Conservation (phyloP, 1,284 basidiomycete genomes). For the Anthracocystis panici-leucophaei region DNA sequence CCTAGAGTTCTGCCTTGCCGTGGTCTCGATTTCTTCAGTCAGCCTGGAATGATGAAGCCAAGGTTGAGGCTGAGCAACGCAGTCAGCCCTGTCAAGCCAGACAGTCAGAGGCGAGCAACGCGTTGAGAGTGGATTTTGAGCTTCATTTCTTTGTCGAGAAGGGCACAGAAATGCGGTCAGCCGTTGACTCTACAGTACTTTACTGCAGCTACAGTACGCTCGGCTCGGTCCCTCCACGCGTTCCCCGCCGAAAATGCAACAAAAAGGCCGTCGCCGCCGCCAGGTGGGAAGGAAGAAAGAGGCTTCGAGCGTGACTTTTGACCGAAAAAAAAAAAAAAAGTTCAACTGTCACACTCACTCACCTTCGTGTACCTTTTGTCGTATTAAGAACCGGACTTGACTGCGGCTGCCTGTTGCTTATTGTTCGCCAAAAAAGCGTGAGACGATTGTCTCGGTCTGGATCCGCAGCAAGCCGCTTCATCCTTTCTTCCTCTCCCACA, state of each 20-base stretch:
- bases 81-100: too few species aligned
- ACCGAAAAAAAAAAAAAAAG: background rate
- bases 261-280: background rate
- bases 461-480: slow-evolving; percentile 1
- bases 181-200: background rate
- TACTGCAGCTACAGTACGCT: background rate
- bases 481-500: slow-evolving; percentile 1
- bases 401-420: background rate
- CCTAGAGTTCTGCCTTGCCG: too few species aligned
- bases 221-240: slow-evolving; percentile 8
- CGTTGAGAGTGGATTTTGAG: slow-evolving; percentile 2
- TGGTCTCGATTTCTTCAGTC: too few species aligned
- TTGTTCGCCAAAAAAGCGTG: background rate
- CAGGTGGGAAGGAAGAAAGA: slow-evolving; percentile 7
- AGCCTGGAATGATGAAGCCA: too few species aligned
- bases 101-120: slow-evolving; percentile 2
- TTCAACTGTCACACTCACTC: background rate
- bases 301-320: background rate
- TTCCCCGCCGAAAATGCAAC: background rate
- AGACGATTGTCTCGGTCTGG: slow-evolving; percentile 1
- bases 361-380: background rate
- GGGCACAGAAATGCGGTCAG: too few species aligned
- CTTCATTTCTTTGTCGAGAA: background rate
- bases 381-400: too few species aligned
- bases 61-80: too few species aligned